phyloP scores from a whole-genome alignment of 805 yeast species.

The Cephaloascus fragrans region DNA sequence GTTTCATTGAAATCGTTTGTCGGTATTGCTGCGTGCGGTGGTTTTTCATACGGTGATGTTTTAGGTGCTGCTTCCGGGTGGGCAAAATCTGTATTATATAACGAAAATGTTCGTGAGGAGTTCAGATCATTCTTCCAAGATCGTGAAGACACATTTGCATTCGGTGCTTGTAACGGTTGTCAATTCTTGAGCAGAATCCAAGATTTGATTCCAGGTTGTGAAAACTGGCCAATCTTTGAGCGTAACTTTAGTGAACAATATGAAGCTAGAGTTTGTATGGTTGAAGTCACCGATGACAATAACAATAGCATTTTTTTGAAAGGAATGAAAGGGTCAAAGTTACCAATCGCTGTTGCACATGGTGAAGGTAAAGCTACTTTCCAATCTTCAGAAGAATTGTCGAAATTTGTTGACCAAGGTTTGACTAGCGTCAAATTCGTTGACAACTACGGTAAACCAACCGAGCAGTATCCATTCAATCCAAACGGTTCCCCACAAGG shows the following conservation, averaged over 20 bases:
- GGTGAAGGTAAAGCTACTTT: slow-evolving; percentile 95
- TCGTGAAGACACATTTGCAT: slow-evolving; percentile 87
- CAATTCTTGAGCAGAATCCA: slow-evolving; percentile 87
- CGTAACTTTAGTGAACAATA: slow-evolving; percentile 88
- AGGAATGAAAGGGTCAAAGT: slow-evolving; percentile 85
- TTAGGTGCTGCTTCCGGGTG: slow-evolving; percentile 98
- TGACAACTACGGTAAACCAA: slow-evolving; percentile 81
- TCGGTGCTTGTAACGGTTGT: slow-evolving; percentile 98
- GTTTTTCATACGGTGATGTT: slow-evolving; percentile 97
- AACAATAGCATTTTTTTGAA: slow-evolving; percentile 63
- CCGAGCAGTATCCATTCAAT: slow-evolving; percentile 83
- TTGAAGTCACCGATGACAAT: slow-evolving; percentile 56
- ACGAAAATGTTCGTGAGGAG: slow-evolving; percentile 65
- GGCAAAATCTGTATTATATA: slow-evolving; percentile 93
- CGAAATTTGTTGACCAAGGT: slow-evolving; percentile 38
- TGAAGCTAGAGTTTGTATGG: slow-evolving; percentile 90
- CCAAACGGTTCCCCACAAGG: slow-evolving; percentile 95
- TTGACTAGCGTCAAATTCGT: slow-evolving; percentile 69
- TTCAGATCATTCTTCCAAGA: slow-evolving; percentile 75
- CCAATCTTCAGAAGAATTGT: slow-evolving; percentile 30
- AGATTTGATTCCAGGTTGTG: slow-evolving; percentile 84
- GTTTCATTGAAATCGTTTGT: slow-evolving; percentile 70
- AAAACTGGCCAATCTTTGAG: slow-evolving; percentile 93
- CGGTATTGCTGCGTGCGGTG: slow-evolving; percentile 98
- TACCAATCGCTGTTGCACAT: slow-evolving; percentile 97